Evolutionary conservation across 257 asterid species (phyloP).

Genomic region (Solanum ahanhuiri): DNA sequence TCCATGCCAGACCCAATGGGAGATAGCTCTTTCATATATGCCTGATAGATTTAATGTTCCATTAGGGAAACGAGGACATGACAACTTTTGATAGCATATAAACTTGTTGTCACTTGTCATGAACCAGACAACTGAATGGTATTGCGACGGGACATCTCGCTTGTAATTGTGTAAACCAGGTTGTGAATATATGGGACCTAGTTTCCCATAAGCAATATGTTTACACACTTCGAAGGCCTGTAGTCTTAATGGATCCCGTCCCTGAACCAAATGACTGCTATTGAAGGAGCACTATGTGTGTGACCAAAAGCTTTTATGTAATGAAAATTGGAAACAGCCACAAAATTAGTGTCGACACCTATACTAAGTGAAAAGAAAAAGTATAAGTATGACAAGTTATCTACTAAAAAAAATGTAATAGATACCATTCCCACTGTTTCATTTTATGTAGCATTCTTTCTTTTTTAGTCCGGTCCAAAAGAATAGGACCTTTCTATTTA

Average conservation of each 20-base stretch:
- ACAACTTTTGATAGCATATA: neutral
- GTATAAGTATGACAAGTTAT: neutral
- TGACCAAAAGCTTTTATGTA: neutral
- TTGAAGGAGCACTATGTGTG: neutral
- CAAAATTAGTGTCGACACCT: neutral
- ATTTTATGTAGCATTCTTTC: neutral
- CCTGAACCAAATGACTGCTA: neutral
- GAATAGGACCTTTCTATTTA: neutral
- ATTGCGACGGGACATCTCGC: neutral
- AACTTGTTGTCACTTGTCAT: neutral
- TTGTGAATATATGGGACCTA: neutral
- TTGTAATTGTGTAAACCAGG: neutral
- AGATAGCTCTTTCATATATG: neutral
- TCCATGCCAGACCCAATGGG: neutral
- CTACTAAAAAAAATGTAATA: neutral
- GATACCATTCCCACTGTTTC: neutral
- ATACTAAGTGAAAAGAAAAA: neutral
- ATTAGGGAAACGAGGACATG: neutral
- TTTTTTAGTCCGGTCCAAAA: neutral
- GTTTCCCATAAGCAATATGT: neutral
- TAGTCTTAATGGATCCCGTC: neutral
- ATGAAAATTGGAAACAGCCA: neutral
- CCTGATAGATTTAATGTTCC: neutral
- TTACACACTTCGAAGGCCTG: neutral
- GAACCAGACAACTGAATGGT: neutral